These are phyloP conservation scores for Luffa aegyptiaca DNA, from an alignment of 306 rosid genomes.

Conservation along the genomic window DNA sequence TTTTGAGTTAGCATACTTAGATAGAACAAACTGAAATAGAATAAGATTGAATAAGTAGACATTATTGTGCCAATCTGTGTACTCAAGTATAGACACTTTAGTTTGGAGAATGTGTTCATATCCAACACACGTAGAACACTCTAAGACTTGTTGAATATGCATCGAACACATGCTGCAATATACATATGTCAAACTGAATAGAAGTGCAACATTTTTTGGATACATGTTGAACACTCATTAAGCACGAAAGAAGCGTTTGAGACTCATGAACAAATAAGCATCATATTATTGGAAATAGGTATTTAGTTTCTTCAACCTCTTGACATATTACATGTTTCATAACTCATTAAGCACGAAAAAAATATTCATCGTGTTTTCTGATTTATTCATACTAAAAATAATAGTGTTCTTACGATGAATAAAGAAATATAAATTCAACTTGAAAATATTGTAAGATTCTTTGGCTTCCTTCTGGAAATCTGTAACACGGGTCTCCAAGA, in stretches of 20 bases:
- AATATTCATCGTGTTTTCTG: too few relatives aligned
- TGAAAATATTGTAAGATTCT: not conserved
- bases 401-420: not conserved
- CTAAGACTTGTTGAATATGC: not conserved
- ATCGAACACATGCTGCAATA: not conserved
- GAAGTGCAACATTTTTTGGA: not conserved
- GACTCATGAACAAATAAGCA: not conserved
- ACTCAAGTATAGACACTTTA: not conserved
- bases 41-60: not conserved
- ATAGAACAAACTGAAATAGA: not conserved
- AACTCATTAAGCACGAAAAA: too few relatives aligned
- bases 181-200: not conserved
- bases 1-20: not conserved
- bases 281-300: not conserved
- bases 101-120: not conserved
- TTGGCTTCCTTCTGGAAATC: not conserved
- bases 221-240: not conserved
- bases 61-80: not conserved
- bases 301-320: not conserved
- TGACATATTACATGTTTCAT: too few relatives aligned
- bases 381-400: not conserved
- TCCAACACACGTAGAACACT: not conserved
- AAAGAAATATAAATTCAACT: not conserved
- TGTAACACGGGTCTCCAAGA: not conserved
- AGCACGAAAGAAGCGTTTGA: not conserved